Base-by-base conservation (phyloP, 768 basidiomycete species). In the Lentinula lateritia region DNA sequence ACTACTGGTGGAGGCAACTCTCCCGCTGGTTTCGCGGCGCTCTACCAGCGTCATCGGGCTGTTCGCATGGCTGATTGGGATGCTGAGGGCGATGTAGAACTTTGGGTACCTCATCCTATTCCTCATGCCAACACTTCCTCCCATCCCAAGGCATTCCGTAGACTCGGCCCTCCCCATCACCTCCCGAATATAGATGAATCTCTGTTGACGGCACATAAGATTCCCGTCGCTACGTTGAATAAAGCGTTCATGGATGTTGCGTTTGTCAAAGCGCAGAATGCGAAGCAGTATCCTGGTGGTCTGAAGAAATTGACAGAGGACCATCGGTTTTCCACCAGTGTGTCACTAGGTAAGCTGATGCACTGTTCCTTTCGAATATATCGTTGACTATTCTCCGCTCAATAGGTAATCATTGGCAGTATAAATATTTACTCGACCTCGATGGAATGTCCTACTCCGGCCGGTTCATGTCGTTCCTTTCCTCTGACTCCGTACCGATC, bases 1-100 rank as follows among this genome's bases (percentile, higher is more conserved):
- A 96, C 93, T 0, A 98, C 96, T 0, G 97, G 97, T 60, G 95
- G 95, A 1, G 95, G 95, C 34, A 91, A 82, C 64, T 88, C 88
- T 43, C 95, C 95, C 1, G 83, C 86, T 0, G 94, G 95, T 0
- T 96, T 92, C 69, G 76, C 91, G 2, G 75, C 85, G 1, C 83
- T 86, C 64, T 97, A 95, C 66, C 95, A 98, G 62, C 82, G 95
- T 50, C 95, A 97, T 71, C 80, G 94, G 86, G 90, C 95, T 72
- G 79, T 98, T 58, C 87, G 88, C 53, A 88, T 95, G 86, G 75
- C 91, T 1, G 72, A 66, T 8, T 52, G 45, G 56, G 46, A 41
- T 46, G 55, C 38, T 20, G 35, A 50, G 15, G 60, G 45, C 4
- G 50, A 52, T 3, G 73, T 78, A 18, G 74, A 76, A 50, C 89